Percentiles rank a stretch among this genome's conserved stretches.
phyloP scores from a whole-genome alignment of 176 grass and related monocot species.

The Poa pratensis region DNA sequence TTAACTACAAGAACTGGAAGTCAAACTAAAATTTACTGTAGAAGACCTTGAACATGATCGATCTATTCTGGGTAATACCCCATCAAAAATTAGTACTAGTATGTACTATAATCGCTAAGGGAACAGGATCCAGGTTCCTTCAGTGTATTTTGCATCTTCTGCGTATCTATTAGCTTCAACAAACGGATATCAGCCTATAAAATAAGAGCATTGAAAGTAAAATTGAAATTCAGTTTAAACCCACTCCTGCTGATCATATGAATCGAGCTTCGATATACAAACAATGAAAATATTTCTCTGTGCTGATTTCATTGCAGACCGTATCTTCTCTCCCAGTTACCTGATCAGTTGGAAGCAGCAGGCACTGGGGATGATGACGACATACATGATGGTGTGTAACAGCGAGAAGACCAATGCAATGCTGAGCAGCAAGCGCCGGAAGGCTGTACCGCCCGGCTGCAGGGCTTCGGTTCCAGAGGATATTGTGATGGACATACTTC shows the following conservation, averaged over 20 bases:
- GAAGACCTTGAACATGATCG: not conserved
- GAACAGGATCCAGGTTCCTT: not conserved
- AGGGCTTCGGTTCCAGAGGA: not conserved
- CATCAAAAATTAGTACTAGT: not conserved
- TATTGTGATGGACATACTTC: conserved; percentile 23
- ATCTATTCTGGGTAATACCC: not conserved
- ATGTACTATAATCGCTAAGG: not conserved
- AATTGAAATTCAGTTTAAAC: not conserved
- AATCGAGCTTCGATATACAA: not conserved
- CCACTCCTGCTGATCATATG: not conserved
- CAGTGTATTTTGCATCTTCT: not conserved
- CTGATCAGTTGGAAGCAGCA: not conserved
- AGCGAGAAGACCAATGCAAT: not conserved
- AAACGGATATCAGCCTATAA: not conserved
- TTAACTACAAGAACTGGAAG: not conserved
- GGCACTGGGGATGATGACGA: not conserved
- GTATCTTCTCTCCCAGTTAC: not conserved
- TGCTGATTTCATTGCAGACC: not conserved
- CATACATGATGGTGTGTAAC: not conserved
- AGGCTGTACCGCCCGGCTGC: not conserved
- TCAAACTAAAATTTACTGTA: not conserved
- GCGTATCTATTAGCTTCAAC: not conserved
- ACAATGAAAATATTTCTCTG: not conserved
- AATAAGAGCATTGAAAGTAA: not conserved
- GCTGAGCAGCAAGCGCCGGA: not conserved